phyloP scores from a whole-genome alignment of 805 yeast species.

The Komagataella pastoris region DNA sequence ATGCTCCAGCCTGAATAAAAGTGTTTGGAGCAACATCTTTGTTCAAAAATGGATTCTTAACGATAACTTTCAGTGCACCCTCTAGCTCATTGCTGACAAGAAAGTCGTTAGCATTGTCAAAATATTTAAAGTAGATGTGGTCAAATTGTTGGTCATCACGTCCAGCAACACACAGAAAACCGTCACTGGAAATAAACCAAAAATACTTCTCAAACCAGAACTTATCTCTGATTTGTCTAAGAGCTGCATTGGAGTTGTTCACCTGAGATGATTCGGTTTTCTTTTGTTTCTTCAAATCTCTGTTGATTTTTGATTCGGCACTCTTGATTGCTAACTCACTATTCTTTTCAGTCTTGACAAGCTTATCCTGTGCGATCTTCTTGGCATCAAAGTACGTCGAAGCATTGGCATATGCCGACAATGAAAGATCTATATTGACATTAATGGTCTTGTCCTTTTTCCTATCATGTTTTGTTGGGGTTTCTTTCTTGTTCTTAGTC shows the following conservation, averaged over 20 bases:
- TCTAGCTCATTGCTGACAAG: conserved; percentile 65
- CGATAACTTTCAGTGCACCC: conserved; percentile 62
- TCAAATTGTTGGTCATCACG: conserved; percentile 72
- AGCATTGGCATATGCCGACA: conserved; percentile 85
- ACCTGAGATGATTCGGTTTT: conserved; percentile 25
- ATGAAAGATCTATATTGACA: conserved; percentile 51
- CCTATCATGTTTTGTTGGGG: conserved; percentile 2
- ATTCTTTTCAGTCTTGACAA: conserved; percentile 65
- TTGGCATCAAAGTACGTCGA: conserved; percentile 67
- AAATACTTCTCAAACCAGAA: conserved; percentile 89
- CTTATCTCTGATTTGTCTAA: conserved; percentile 55
- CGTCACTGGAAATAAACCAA: conserved; percentile 92
- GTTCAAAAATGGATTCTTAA: conserved; percentile 65
- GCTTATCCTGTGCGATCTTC: conserved; percentile 65
- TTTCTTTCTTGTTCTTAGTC: conserved; percentile 1
- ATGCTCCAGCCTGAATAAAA: conserved; percentile 78
- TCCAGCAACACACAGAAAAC: conserved; percentile 78
- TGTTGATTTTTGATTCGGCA: conserved; percentile 65
- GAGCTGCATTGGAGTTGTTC: conserved; percentile 9
- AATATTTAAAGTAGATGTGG: conserved; percentile 65
- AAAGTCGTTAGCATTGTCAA: conserved; percentile 54
- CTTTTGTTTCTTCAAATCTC: conserved; percentile 54
- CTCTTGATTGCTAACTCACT: conserved; percentile 69
- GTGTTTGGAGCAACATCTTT: conserved; percentile 77
- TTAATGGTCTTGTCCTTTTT: conserved; percentile 19